phyloP scores from a whole-genome alignment of 1,139 yeast species.

The Geotrichum phurueaensis region DNA sequence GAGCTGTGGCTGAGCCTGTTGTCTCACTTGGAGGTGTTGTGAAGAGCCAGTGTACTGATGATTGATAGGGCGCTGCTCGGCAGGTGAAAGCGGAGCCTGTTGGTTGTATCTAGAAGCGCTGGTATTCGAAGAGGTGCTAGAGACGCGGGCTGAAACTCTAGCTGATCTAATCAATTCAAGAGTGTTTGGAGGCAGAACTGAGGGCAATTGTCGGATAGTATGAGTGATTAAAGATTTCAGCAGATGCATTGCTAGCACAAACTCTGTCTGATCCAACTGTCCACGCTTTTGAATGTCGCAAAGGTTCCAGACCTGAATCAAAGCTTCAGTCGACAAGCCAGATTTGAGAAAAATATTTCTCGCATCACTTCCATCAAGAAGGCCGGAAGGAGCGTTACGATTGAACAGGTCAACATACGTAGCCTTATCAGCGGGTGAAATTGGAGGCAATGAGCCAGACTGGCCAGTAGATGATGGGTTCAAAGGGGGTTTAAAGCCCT shows the following conservation, averaged over 20 bases:
- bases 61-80: slow-evolving; percentile 22
- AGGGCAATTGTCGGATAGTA: slow-evolving; percentile 61
- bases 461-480: slow-evolving; percentile 20
- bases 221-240: slow-evolving; percentile 76
- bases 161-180: slow-evolving; percentile 22
- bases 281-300: slow-evolving; percentile 77
- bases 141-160: slow-evolving; percentile 3
- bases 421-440: slow-evolving; percentile 59
- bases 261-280: slow-evolving; percentile 61
- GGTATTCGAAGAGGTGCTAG: slow-evolving; percentile 18
- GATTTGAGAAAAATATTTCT: slow-evolving; percentile 84
- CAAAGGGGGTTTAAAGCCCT: slow-evolving; percentile 23
- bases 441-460: slow-evolving; percentile 46
- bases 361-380: slow-evolving; percentile 68
- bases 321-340: slow-evolving; percentile 62
- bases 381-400: slow-evolving; percentile 56
- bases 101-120: slow-evolving; percentile 22
- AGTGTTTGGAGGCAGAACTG: slow-evolving; percentile 50
- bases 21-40: slow-evolving; percentile 11
- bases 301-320: slow-evolving; percentile 85
- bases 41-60: slow-evolving; percentile 23
- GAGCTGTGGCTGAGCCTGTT: slow-evolving; percentile 36
- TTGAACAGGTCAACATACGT: slow-evolving; percentile 71
- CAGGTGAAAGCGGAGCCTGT: slow-evolving; percentile 18
- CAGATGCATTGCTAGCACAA: slow-evolving; percentile 90